Evolutionary conservation across 169 alveolate species (phyloP).

Genomic region (Eimeria acervulina): DNA sequence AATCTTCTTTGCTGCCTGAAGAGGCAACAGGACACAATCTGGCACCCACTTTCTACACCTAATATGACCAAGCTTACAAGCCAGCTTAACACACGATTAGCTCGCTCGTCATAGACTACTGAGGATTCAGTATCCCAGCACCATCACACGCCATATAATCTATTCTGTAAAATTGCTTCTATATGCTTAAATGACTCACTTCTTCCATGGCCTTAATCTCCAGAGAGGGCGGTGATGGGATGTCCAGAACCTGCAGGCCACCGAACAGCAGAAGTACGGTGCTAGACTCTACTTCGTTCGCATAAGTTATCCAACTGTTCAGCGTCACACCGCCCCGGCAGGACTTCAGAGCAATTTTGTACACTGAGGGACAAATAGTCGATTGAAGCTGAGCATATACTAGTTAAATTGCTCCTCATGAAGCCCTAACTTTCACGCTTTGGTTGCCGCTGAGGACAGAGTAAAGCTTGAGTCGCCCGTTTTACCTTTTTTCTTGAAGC

Average conservation of each 20-base stretch:
- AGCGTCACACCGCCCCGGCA: neutral
- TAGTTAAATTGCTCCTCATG: neutral
- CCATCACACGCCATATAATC: neutral
- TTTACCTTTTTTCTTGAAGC: slow-evolving; percentile 6
- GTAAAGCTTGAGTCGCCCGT: neutral
- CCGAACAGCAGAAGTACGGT: no score
- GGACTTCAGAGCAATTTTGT: neutral
- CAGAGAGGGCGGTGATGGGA: neutral
- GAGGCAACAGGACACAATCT: neutral
- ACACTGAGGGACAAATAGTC: no score
- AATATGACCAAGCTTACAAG: neutral
- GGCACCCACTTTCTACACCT: neutral
- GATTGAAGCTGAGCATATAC: no score
- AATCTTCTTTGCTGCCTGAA: slow-evolving; percentile 59
- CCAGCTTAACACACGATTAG: neutral
- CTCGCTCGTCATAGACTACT: neutral
- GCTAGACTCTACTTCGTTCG: neutral
- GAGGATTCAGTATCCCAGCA: neutral
- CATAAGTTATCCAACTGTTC: neutral
- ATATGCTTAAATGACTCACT: neutral
- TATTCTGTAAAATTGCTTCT: neutral
- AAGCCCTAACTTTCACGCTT: neutral
- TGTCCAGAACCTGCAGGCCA: neutral
- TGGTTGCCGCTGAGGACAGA: neutral
- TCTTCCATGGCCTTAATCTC: neutral